Evolutionary conservation across 306 rosid species (phyloP), one percentile per base, ranked within the genome.

Genomic region (Canavalia gladiata): DNA sequence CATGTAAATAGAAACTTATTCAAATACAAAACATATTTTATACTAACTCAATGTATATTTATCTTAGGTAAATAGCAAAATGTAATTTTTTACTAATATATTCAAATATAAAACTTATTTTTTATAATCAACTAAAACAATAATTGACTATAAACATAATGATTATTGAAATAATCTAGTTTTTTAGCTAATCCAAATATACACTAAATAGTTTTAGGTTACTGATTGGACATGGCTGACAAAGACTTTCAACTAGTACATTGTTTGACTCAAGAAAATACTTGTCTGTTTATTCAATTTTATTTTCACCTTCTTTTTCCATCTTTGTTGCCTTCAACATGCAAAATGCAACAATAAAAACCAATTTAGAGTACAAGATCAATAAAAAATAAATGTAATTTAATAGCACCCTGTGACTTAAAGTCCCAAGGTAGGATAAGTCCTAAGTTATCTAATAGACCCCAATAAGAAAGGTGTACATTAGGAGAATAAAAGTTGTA

Each of bases 351-450:
- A 62, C 50, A 72, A 9, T 18, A 60, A 74, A 46, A 77, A 1
- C 7, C 39, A 57, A 70, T 66, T 39, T 31, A 47, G 77, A 59
- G 60, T 66, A 37, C 79, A 43, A 84, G 69, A 46, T 35, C 66
- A 39, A 75, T 52, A 62, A 29, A 6, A 79, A 64, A 63, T 34
- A 41, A 71, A 33, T 11, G 7, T 70, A 29, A 35, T 39, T 51
- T 33, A n/a, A 50, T 7, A 60, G 70, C 8, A 43, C 55, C 68
- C 33, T 55, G 33, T 29, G 42, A 57, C 74, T 29, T 66, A 68
- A 59, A 47, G 55, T 39, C 68, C 41, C 7, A 6, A 29, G 7
- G 55, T 31, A 76, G 46, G 72, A 72, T 35, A 54, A 37, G 10
- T 67, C 78, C 52, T 39, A 42, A 49, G 39, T 28, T 25, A 76